Conservation (phyloP, 129 eudicot species). For the Flaveria linearis region DNA sequence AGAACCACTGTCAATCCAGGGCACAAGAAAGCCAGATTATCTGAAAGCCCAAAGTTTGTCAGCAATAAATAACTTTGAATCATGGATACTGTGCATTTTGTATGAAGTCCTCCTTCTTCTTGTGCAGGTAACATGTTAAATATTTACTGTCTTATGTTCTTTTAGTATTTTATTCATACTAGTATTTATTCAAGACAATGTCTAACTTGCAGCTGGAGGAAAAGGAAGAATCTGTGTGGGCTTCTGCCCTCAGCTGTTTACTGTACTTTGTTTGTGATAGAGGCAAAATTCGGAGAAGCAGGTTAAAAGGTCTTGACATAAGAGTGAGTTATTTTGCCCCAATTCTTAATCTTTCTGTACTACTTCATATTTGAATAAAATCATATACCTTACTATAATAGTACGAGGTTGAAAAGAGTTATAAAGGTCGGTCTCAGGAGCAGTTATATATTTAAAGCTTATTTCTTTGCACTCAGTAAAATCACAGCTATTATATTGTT, state of each 20-base stretch:
- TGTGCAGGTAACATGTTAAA: constrained; percentile 70
- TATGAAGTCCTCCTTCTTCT: constrained; percentile 88
- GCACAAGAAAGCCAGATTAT: constrained; percentile 58
- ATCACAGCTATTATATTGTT: neutral
- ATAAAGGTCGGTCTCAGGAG: constrained; percentile 1
- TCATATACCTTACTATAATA: constrained; percentile 18
- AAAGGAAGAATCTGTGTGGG: constrained; percentile 96
- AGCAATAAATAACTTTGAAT: constrained; percentile 78
- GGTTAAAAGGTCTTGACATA: constrained; percentile 90
- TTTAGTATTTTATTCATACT: neutral
- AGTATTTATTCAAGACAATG: constrained; percentile 23
- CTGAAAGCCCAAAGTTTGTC: constrained; percentile 54
- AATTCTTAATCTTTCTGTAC: neutral
- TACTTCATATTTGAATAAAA: constrained; percentile 10
- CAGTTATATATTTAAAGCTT: neutral
- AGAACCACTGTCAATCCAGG: constrained; percentile 55
- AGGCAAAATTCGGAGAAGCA: constrained; percentile 90
- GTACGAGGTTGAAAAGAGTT: constrained; percentile 3
- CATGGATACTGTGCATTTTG: constrained; percentile 91
- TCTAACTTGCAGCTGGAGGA: constrained; percentile 63
- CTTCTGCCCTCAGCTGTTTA: constrained; percentile 94
- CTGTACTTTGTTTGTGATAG: constrained; percentile 92
- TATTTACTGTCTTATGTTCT: constrained; percentile 5
- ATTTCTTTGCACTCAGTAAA: neutral
- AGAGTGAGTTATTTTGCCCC: constrained; percentile 63